Base-by-base conservation (phyloP, 169 alveolate species). In the Theileria orientalis region DNA sequence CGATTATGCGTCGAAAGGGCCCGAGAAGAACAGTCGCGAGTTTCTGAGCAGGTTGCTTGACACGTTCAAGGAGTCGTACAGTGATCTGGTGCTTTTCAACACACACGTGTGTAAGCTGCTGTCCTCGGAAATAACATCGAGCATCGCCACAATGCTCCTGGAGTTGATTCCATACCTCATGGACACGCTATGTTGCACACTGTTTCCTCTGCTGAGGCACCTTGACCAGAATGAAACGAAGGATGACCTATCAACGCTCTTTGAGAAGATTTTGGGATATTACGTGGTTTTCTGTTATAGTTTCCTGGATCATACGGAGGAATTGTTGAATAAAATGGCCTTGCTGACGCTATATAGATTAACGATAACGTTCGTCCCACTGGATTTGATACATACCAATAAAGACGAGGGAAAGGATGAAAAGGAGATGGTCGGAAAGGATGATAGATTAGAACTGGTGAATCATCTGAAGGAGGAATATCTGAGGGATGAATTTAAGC, bases 251-350 rank as follows among this genome's bases (percentile, higher is more conserved):
- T 21, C 29, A 21, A 6, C 19, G 19, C 30, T 35, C 9, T 69
- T 77, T 40, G 57, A 69, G 1, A 23, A 60, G 14, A n/a, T 77
- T 25, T 49, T 77, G 14, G 67, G 57, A 13, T 59, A 76, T 21
- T 52, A 74, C 0, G 11, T 70, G 35, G 52, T 77, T 0, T 57
- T 19, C 51, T 77, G 69, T 33, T 77, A 82, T 41, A 63, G 83
- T 29, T n/a, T 47, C n/a, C 3, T 44, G 25, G 86, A 77, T 33
- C 29, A 70, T 46, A 2, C 47, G 6, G 70, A 71, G 54, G 75
- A 56, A 19, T 56, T 46, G 9, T 37, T 32, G 30, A 57, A 47
- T 32, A 5, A 57, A 29, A 11, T 21, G 9, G 35, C 83, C n/a
- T 23, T 69, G 1, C 21, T 25, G n/a, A 11, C 75, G 16, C 0